phyloP scores from a whole-genome alignment of 192 early-diverging fungal genomes.

The Fimicolochytrium jonesii region DNA sequence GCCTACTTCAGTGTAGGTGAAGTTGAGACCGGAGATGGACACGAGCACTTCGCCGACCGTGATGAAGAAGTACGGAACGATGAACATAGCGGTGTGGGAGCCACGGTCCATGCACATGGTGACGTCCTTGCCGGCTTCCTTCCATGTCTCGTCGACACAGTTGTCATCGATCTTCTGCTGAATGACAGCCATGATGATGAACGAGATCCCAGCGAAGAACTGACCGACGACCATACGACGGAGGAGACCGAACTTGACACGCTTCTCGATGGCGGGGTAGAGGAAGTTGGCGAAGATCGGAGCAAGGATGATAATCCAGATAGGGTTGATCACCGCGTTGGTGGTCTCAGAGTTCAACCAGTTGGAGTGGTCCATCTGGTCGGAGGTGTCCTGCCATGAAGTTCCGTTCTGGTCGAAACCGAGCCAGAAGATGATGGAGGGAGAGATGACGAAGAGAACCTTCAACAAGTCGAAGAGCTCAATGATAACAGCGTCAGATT shows the following conservation, averaged over 20 bases:
- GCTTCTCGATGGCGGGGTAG: slow-evolving; percentile 50
- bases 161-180: slow-evolving; percentile 29
- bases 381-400: slow-evolving; percentile 30
- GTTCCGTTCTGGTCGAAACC: slow-evolving; percentile 38
- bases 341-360: slow-evolving; percentile 26
- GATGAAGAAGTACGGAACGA: slow-evolving; percentile 51
- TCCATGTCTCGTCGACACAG: slow-evolving; percentile 20
- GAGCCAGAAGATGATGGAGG: slow-evolving; percentile 41
- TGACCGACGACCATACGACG: slow-evolving; percentile 54
- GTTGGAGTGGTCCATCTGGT: slow-evolving; percentile 29
- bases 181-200: slow-evolving; percentile 31
- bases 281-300: slow-evolving; percentile 47
- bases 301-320: slow-evolving; percentile 50
- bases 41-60: slow-evolving; percentile 55
- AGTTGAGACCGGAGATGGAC: slow-evolving; percentile 60
- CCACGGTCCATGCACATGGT: slow-evolving; percentile 20
- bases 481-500: slow-evolving; percentile 18
- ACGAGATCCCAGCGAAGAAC: slow-evolving; percentile 47
- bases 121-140: slow-evolving; percentile 8
- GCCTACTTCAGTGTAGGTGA: slow-evolving; percentile 63
- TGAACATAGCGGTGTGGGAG: slow-evolving; percentile 8
- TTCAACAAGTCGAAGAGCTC: slow-evolving; percentile 34
- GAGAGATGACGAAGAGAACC: slow-evolving; percentile 28
- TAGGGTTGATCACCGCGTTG: slow-evolving; percentile 40
- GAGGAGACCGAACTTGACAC: slow-evolving; percentile 39